Evolutionary conservation across 352 stramenopile genomes (phyloP), one percentile per base, ranked within the genome.

Genomic region (Pythium dissotocum): DNA sequence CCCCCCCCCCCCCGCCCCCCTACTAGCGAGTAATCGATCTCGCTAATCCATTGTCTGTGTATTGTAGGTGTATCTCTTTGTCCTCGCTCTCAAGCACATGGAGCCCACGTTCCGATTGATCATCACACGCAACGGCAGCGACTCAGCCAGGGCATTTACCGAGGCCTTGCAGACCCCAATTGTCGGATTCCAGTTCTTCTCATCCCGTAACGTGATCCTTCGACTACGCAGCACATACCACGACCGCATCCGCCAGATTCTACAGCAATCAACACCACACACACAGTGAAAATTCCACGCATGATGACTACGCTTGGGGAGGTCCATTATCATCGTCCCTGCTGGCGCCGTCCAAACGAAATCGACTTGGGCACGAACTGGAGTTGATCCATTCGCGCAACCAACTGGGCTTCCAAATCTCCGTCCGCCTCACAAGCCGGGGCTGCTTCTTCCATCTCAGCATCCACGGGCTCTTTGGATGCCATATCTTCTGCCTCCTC

Each of bases 211-310:
- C 26, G 54, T 85, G n/a, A 67, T 91, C 18, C 54, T 87, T 13
- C 75, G 70, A 1, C 65, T 90, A 52, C 76, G 77, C 58, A 85
- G 73, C 56, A 65, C 80, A 16, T 88, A 91, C 44, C 77, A 85
- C 28, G 72, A 85, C 6, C 58, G 75, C n/a, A 65, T 85, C 26
- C 33, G 32, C 6, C 30, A 49, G 21, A 58, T 78, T 0, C 65
- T 89, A 14, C 30, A 35, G 6, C 32, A 21, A 1, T 58, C 16
- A 13, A 21, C 40, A 12, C 42, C 14, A 21, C 18, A 51, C 8
- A 8, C 7, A 44, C 2, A 44, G 36, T 44, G 36, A 16, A 8
- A 24, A 24, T 24, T 24, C 21, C 21, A 24, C 21, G 21, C 21
- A 24, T 24, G 21, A 24, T 24, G 21, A 24, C 21, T 24, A 24